Percentiles rank a stretch among this genome's conserved stretches.
Conservation (phyloP, 2,329 filamentous ascomycete species). For the Pseudogymnoascus sp. region DNA sequence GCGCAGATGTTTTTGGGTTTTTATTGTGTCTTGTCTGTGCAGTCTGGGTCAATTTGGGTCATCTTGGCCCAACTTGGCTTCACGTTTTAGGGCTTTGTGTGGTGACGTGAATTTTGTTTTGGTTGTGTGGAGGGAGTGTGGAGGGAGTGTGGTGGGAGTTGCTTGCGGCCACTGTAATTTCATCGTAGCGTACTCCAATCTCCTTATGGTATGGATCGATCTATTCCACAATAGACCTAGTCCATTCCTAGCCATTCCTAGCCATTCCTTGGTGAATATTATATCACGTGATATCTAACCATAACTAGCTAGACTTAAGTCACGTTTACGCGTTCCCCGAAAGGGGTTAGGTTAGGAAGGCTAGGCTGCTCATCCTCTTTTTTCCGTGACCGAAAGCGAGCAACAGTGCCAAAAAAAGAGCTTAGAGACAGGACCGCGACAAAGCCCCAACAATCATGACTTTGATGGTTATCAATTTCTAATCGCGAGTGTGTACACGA, state of each 20-base stretch:
- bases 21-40: background rate
- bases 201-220: background rate
- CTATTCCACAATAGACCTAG: background rate
- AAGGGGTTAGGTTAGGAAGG: background rate
- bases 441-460: background rate
- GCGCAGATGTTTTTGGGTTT: slow-evolving; percentile 1
- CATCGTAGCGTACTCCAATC: too few species aligned
- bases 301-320: background rate
- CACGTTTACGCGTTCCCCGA: background rate
- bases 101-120: background rate
- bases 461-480: too few species aligned
- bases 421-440: background rate
- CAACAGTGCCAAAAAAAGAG: background rate
- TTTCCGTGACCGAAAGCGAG: background rate
- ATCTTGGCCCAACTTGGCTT: background rate
- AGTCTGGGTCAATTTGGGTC: background rate
- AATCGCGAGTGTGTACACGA: background rate
- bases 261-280: background rate
- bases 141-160: too few species aligned
- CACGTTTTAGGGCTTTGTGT: background rate
- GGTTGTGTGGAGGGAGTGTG: background rate
- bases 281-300: background rate
- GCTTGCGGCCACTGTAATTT: background rate
- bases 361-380: background rate
- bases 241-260: background rate